Conservation (phyloP, 2,329 filamentous ascomycete genomes). For the Fusarium coffeatum region DNA sequence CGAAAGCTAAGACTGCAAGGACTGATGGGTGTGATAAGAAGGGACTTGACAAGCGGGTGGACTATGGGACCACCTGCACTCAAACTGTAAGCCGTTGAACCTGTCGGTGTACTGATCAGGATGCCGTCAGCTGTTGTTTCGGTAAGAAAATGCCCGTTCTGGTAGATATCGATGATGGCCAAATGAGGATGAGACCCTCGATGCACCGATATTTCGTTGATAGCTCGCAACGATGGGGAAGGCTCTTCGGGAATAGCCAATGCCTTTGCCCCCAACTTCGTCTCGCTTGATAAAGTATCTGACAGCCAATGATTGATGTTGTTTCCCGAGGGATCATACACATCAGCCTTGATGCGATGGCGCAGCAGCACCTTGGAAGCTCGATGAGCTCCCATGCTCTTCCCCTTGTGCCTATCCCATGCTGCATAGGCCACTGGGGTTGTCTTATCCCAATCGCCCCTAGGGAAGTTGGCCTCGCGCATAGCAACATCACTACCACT, state of each 20-base stretch:
- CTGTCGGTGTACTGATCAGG: conserved; percentile 92
- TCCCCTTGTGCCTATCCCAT: conserved; percentile 82
- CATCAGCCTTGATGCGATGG: conserved; percentile 85
- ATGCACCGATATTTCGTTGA: conserved; percentile 96
- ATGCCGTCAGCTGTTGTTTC: conserved; percentile 96
- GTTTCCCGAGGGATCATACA: conserved; percentile 77
- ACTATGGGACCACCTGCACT: conserved; percentile 93
- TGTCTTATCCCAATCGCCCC: conserved; percentile 45
- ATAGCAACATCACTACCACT: conserved; percentile 66
- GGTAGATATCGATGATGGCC: conserved; percentile 89
- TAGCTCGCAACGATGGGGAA: conserved; percentile 70
- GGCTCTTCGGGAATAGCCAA: conserved; percentile 52
- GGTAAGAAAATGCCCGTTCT: conserved; percentile 89
- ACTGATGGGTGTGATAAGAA: conserved; percentile 94
- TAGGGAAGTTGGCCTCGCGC: conserved; percentile 57
- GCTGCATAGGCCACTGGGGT: conserved; percentile 48
- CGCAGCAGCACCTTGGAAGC: conserved; percentile 86
- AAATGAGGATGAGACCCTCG: conserved; percentile 90
- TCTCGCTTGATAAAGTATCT: conserved; percentile 58
- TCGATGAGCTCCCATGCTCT: conserved; percentile 80
- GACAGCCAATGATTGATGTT: conserved; percentile 67
- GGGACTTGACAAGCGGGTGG: conserved; percentile 88
- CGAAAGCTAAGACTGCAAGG: conserved; percentile 92
- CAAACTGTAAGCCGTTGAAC: conserved; percentile 95
- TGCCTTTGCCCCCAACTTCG: conserved; percentile 53